phyloP scores from a whole-genome alignment of 2,329 filamentous ascomycete genomes.

The Fusarium agapanthi region DNA sequence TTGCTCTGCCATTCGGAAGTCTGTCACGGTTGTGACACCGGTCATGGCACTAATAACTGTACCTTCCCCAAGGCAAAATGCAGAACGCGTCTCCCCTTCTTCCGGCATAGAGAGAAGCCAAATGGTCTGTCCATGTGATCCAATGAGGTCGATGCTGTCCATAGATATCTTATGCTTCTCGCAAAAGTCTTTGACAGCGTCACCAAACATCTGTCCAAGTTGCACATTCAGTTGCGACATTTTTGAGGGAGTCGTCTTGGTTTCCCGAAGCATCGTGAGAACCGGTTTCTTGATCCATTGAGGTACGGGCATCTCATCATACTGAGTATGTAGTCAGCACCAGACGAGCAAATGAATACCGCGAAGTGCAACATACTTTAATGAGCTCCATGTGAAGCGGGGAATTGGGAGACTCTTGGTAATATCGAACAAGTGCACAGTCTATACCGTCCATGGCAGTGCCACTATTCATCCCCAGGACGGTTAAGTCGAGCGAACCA shows the following conservation, averaged over 20 bases:
- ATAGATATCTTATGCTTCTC: constrained; percentile 53
- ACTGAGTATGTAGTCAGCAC: constrained; percentile 37
- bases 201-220: constrained; percentile 65
- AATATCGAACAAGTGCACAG: constrained; percentile 64
- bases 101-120: constrained; percentile 56
- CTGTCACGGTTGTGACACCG: constrained; percentile 65
- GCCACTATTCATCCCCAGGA: constrained; percentile 59
- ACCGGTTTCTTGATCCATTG: constrained; percentile 63
- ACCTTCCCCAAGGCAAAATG: constrained; percentile 65
- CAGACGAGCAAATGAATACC: too few species aligned
- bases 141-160: constrained; percentile 61
- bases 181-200: constrained; percentile 60
- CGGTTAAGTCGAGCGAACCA: constrained; percentile 55
- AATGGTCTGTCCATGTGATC: constrained; percentile 66
- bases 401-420: constrained; percentile 58
- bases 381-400: constrained; percentile 62
- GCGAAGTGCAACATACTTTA: background rate
- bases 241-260: constrained; percentile 60
- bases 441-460: constrained; percentile 66
- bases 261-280: constrained; percentile 63
- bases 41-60: constrained; percentile 62
- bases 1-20: constrained; percentile 66
- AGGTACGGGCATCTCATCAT: constrained; percentile 64
- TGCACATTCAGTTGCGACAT: constrained; percentile 64
- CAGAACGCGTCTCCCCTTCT: constrained; percentile 54